Evolutionary conservation across 2,329 filamentous ascomycete genomes (phyloP).

Genomic region (Mollisia scopiformis): DNA sequence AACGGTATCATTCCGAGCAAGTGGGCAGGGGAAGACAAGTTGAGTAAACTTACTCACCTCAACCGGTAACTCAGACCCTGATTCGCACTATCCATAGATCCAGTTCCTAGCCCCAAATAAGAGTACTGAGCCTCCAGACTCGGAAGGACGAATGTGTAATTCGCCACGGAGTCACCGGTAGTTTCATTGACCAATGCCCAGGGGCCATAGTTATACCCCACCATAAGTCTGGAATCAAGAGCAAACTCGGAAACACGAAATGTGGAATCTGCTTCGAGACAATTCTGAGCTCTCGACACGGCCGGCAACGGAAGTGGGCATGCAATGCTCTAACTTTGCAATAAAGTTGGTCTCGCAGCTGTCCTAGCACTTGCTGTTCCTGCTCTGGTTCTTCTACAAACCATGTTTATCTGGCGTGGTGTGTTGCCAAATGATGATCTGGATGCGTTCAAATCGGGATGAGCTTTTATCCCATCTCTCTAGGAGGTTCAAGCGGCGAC

Average conservation of each 20-base stretch:
- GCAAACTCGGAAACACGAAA: neutral
- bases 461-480: neutral
- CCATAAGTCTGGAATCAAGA: too few species aligned
- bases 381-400: neutral
- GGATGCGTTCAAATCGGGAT: neutral
- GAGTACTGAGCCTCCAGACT: too few species aligned
- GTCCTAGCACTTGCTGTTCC: neutral
- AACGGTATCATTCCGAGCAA: too few species aligned
- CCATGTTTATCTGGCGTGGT: neutral
- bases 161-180: too few species aligned
- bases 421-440: neutral
- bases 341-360: neutral
- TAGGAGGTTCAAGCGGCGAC: neutral
- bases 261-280: slow-evolving; percentile 4
- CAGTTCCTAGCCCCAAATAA: too few species aligned
- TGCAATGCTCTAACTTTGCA: neutral
- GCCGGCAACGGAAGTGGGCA: neutral
- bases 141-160: too few species aligned
- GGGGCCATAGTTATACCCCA: too few species aligned
- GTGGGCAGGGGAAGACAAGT: too few species aligned
- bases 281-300: slow-evolving; percentile 3
- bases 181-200: too few species aligned
- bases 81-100: too few species aligned
- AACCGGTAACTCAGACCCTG: too few species aligned
- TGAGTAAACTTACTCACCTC: too few species aligned